Base-by-base conservation (phyloP, 2,329 filamentous ascomycete species). In the Aspergillus versicolor region DNA sequence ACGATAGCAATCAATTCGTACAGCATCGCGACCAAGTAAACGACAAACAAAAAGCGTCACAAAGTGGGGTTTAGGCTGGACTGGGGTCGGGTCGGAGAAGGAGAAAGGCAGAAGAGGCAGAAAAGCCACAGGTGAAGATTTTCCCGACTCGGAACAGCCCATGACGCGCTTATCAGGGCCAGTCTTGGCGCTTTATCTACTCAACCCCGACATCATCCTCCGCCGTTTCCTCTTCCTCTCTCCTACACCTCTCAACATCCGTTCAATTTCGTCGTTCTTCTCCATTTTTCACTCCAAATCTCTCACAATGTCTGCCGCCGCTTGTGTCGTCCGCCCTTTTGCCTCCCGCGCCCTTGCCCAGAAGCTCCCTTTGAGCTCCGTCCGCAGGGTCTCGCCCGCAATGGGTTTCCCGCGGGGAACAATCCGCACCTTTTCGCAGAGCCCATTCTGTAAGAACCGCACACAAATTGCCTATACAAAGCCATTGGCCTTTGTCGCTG, bases 1-100 rank as follows among this genome's bases (percentile, higher is more conserved):
- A 97, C 94, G 79, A 97, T 88, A 75, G 90, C 94, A 77, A 99
- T 94, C 71, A 97, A 82, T 81, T 99, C 94, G 82, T 99, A 99
- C 79, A 99, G 81, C 94, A 99, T 97, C 60, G 34, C 24, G 22
- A 54, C 8, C 15, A 22, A 43, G 12, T 38, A 38, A 21, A 57
- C 21, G 21, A 32, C 24, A 62, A 64, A 12, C 40, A 44, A 45
- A 30, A 21, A 43, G 49, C 44, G 30, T 41, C 32, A 45, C 22
- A 50, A 52, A 53, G 50, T 56, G 59, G 54, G 57, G 57, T 54
- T 40, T 52, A 58, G 57, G 62, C 55, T 37, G 34, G 34, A 59
- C 53, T 61, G 57, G 57, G 53, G 59, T 63, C 61, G 64, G 44
- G 17, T 27, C 58, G 59, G 60, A 52, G 59, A 57, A 63, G n/a